Evolutionary conservation across 352 stramenopile genomes (phyloP), one percentile per base, ranked within the genome.

Genomic region (Pythium folliculosum): DNA sequence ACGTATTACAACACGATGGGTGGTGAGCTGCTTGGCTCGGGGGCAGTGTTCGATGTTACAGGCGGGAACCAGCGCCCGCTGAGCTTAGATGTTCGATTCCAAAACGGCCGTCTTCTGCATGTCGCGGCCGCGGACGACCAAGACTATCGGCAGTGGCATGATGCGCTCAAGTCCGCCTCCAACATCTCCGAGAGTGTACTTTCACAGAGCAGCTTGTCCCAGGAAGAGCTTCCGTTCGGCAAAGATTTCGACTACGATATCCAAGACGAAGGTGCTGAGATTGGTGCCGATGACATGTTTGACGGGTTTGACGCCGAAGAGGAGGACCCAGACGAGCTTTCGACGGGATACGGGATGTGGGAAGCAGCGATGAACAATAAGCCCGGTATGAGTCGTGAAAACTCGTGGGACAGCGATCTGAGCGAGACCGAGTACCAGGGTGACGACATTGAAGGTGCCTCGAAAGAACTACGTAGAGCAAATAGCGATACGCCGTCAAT

Each of bases 81-180:
- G 58, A 88, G 81, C 52, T 59, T 93, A 10, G 76, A 84, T 25
- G 75, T 93, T 54, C 84, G 81, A 2, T 93, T 93, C 58, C 84
- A 90, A 52, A 90, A 93, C 49, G 84, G 84, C 0, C 80, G 82
- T 2, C 66, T 91, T 22, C 77, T 93, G 5, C 73, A 93, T 32
- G 73, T 89, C 3, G 84, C 86, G 7, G 81, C 84, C 9, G 70
- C 82, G 12, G 84, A 85, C 12, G 55, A 87, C 51, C 72, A 78
- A 55, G 67, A 81, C 1, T 90, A 89, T 59, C 65, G 65, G 0
- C 73, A 80, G 47, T 92, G 84, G 84, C 67, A 84, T n/a, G 54
- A 79, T 3, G 80, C 78, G 25, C 70, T 93, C 5, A 65, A 73
- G 47, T 67, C 57, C 19, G 76, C 82, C 37, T 92, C 84, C 16